phyloP scores from a whole-genome alignment of 2,329 filamentous ascomycete species.

The Lizonia empirigonia region DNA sequence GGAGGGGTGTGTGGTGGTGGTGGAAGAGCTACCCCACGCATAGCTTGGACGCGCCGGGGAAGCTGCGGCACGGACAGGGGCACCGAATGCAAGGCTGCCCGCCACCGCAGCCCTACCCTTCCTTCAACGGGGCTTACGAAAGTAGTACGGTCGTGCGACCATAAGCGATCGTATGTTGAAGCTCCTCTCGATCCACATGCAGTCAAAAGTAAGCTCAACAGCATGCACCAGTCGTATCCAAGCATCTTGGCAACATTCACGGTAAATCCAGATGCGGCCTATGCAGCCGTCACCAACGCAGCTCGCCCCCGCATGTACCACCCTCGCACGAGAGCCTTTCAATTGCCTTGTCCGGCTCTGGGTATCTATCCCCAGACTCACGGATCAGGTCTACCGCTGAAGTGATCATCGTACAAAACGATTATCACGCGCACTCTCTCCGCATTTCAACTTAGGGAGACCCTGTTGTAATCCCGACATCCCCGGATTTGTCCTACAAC shows the following conservation, averaged over 20 bases:
- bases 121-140: neutral
- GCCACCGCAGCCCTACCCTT: neutral
- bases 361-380: neutral
- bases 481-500: conserved; percentile 14
- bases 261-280: neutral
- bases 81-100: conserved; percentile 2
- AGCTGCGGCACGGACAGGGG: conserved; percentile 5
- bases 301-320: neutral
- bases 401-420: conserved; percentile 3
- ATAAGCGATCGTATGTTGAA: neutral
- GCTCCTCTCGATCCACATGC: neutral
- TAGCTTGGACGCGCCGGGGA: conserved; percentile 2
- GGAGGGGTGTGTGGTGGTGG: neutral
- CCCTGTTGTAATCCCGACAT: conserved; percentile 1
- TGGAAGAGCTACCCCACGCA: conserved; percentile 12
- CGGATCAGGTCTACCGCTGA: conserved; percentile 6
- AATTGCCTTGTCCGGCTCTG: neutral
- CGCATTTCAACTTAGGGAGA: conserved; percentile 3
- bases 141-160: neutral
- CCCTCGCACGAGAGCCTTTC: neutral
- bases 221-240: neutral
- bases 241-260: neutral
- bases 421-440: conserved; percentile 10
- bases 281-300: neutral
- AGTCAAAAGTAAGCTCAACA: neutral